Percentiles rank a stretch among this genome's conserved stretches.
Conservation (phyloP, 768 basidiomycete genomes). For the Lactarius sanguifluus region DNA sequence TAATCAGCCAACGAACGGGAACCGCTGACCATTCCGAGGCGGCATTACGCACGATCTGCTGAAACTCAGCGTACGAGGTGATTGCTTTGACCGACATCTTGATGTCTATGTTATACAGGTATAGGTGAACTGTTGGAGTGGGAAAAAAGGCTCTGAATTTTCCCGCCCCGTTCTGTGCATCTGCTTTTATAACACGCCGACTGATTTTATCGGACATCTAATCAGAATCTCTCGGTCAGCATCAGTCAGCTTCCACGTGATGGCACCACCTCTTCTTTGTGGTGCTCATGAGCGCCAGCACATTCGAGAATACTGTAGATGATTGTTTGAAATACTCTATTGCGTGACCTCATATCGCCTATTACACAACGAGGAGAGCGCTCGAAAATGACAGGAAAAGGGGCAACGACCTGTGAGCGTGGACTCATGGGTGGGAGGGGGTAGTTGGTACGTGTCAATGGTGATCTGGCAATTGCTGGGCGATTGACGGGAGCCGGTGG, state of each 20-base stretch:
- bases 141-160: not conserved
- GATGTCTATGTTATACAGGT: not conserved
- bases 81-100: constrained; percentile 44
- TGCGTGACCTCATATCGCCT: too few relatives aligned
- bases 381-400: too few relatives aligned
- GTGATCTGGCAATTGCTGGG: too few relatives aligned
- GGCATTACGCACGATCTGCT: constrained; percentile 42
- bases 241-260: not conserved
- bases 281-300: not conserved
- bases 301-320: not conserved
- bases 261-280: not conserved
- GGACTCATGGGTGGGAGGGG: too few relatives aligned
- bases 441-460: too few relatives aligned
- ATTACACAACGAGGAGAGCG: too few relatives aligned
- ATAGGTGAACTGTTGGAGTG: not conserved
- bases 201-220: not conserved
- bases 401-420: too few relatives aligned
- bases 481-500: too few relatives aligned
- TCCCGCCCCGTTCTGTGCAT: not conserved
- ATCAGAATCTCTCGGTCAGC: not conserved
- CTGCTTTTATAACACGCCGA: not conserved
- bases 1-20: constrained; percentile 9
- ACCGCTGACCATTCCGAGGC: not conserved
- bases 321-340: not conserved
- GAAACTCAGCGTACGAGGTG: constrained; percentile 42